phyloP scores from a whole-genome alignment of 2,329 filamentous ascomycete genomes.

The Coniella lustricola region DNA sequence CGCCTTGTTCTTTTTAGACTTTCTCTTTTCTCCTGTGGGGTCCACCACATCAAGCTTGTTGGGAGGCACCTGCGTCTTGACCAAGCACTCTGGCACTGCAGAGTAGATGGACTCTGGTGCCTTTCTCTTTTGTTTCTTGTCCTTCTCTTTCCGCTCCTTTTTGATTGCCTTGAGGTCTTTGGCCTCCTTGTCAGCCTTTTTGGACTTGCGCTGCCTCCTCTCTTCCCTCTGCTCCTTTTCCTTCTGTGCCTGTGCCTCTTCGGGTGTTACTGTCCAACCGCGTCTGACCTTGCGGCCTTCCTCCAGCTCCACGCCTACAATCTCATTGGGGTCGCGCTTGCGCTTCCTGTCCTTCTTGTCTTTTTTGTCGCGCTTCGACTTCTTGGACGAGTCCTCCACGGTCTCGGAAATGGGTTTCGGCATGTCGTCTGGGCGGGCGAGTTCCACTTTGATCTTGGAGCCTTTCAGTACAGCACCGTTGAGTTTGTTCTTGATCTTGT shows the following conservation, averaged over 20 bases:
- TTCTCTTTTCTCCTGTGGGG: conserved; percentile 40
- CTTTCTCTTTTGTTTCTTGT: conserved; percentile 50
- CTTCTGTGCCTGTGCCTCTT: conserved; percentile 40
- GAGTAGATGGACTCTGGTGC: conserved; percentile 63
- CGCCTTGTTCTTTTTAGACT: conserved; percentile 54
- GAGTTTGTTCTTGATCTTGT: conserved; percentile 86
- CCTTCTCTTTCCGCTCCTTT: conserved; percentile 42
- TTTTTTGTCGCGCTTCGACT: conserved; percentile 26
- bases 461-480: conserved; percentile 82
- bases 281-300: conserved; percentile 75
- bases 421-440: conserved; percentile 60
- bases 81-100: conserved; percentile 64
- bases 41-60: conserved; percentile 22
- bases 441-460: conserved; percentile 75
- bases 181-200: conserved; percentile 37
- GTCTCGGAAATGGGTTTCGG: conserved; percentile 30
- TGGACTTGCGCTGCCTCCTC: conserved; percentile 29
- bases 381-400: conserved; percentile 16
- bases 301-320: conserved; percentile 64
- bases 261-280: conserved; percentile 72
- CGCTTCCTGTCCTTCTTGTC: conserved; percentile 28
- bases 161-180: no score
- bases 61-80: conserved; percentile 67
- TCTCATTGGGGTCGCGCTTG: conserved; percentile 44
- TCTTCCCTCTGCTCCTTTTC: conserved; percentile 39